These are phyloP conservation scores for Lactarius pseudohatsudake DNA, from an alignment of 768 basidiomycete species.

Conservation along the genomic window DNA sequence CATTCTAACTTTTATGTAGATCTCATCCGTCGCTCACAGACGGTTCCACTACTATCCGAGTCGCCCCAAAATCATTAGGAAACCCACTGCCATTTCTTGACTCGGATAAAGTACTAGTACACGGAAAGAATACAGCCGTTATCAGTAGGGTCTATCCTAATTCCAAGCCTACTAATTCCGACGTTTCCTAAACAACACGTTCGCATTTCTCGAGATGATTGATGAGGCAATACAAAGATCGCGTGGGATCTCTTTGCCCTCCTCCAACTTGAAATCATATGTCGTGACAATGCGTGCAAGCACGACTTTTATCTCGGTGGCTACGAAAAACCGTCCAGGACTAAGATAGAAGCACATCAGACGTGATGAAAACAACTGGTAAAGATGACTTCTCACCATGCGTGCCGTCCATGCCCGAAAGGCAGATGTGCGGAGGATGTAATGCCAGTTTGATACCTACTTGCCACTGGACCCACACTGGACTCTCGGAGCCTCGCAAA, in stretches of 20 bases:
- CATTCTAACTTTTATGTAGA: too few species aligned
- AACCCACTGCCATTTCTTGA: too few species aligned
- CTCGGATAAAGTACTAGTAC: too few species aligned
- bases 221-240: too few species aligned
- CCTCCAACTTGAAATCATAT: conserved; percentile 36
- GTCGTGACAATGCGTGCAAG: conserved; percentile 36
- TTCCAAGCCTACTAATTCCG: too few species aligned
- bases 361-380: background rate
- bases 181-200: background rate
- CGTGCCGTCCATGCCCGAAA: conserved; percentile 33
- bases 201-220: background rate
- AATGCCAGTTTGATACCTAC: conserved; percentile 16
- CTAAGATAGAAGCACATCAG: background rate
- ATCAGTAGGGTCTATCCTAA: too few species aligned
- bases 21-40: too few species aligned
- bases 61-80: too few species aligned
- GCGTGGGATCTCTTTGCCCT: conserved; percentile 17
- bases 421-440: conserved; percentile 29
- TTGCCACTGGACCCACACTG: background rate
- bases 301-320: conserved; percentile 38
- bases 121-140: too few species aligned
- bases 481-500: conserved; percentile 32
- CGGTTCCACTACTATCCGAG: too few species aligned
- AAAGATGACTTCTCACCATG: conserved; percentile 30
- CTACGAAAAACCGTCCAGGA: conserved; percentile 40